These are phyloP conservation scores for Saccharomycopsis babjevae DNA, from an alignment of 805 yeast genomes.

Conservation along the genomic window DNA sequence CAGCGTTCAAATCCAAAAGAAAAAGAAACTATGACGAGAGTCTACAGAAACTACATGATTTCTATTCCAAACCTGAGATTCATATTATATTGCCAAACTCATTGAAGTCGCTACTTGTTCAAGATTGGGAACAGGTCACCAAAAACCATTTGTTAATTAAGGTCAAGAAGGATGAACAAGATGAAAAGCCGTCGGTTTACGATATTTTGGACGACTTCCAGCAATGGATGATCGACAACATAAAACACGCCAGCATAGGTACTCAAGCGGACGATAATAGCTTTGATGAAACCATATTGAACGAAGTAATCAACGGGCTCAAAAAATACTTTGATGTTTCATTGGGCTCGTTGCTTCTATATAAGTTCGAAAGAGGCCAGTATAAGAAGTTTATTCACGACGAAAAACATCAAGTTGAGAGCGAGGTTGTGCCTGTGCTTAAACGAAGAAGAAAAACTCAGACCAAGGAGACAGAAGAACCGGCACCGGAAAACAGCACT, in stretches of 20 bases:
- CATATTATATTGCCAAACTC: constrained; percentile 49
- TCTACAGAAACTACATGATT: constrained; percentile 25
- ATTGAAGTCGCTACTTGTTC: constrained; percentile 64
- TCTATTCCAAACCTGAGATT: constrained; percentile 31
- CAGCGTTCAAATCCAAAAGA: constrained; percentile 13
- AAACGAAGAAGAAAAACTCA: constrained; percentile 12
- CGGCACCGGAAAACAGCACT: background rate
- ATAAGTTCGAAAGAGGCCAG: constrained; percentile 71
- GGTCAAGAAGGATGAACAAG: constrained; percentile 18
- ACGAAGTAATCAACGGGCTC: constrained; percentile 66
- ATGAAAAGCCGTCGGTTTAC: constrained; percentile 35
- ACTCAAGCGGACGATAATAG: constrained; percentile 18
- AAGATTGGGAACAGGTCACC: constrained; percentile 90
- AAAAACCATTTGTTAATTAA: constrained; percentile 62
- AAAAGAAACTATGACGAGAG: constrained; percentile 24
- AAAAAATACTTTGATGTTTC: constrained; percentile 64
- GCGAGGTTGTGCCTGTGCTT: background rate
- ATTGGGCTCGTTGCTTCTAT: constrained; percentile 57
- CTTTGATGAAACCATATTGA: constrained; percentile 39
- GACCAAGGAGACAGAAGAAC: constrained; percentile 19
- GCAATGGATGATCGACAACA: constrained; percentile 17
- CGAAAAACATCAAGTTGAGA: constrained; percentile 23
- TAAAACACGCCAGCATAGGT: constrained; percentile 20
- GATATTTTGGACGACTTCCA: constrained; percentile 46
- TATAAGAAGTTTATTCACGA: constrained; percentile 40